These are phyloP conservation scores for Syzygium aqueum DNA, from an alignment of 345 rosid species.

Conservation along the genomic window DNA sequence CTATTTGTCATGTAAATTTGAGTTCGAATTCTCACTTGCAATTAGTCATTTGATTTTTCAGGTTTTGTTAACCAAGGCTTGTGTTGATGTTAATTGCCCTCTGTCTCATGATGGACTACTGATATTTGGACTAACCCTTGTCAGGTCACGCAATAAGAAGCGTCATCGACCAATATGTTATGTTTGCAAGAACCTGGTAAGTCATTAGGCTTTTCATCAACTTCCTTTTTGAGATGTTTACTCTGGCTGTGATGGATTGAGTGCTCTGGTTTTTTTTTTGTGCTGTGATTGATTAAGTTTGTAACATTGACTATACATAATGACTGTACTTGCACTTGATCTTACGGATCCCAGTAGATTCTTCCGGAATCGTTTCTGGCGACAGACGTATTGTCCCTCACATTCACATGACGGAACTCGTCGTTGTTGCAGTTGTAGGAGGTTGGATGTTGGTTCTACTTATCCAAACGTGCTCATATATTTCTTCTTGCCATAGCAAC, in stretches of 20 bases:
- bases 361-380: constrained; percentile 77
- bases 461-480: background rate
- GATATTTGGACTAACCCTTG: constrained; percentile 39
- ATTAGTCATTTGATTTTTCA: background rate
- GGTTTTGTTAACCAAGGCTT: background rate
- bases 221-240: background rate
- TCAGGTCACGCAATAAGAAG: constrained; percentile 65
- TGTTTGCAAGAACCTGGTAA: constrained; percentile 62
- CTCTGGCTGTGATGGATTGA: background rate
- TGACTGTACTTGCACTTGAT: background rate
- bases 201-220: constrained; percentile 13
- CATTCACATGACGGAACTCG: constrained; percentile 76
- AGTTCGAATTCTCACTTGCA: background rate
- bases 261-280: background rate
- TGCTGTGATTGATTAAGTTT: background rate
- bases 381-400: constrained; percentile 72
- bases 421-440: constrained; percentile 70
- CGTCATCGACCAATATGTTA: constrained; percentile 70
- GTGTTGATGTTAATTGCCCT: background rate
- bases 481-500: background rate
- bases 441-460: constrained; percentile 65
- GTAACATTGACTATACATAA: background rate
- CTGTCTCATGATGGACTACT: background rate
- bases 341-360: constrained; percentile 62
- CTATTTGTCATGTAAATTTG: background rate